These are phyloP conservation scores for Septoria linicola DNA, from an alignment of 2,329 filamentous ascomycete genomes.

Conservation along the genomic window DNA sequence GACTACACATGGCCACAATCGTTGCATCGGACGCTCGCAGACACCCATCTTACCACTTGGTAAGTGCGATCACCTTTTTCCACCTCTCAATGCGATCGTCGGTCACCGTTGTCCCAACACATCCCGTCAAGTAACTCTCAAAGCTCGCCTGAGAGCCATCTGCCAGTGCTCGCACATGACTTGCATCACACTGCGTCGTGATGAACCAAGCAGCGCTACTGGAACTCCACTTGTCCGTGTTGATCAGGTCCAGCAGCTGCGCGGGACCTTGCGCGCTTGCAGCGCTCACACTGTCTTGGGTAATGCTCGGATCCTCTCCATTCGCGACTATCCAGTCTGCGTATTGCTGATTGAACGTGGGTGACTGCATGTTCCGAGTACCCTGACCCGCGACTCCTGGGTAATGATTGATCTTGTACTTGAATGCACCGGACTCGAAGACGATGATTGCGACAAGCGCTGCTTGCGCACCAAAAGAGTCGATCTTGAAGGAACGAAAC, in stretches of 20 bases:
- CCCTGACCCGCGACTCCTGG: constrained; percentile 67
- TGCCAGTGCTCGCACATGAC: constrained; percentile 47
- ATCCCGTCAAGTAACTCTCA: constrained; percentile 53
- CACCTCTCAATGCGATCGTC: constrained; percentile 52
- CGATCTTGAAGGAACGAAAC: constrained; percentile 60
- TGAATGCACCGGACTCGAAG: constrained; percentile 66
- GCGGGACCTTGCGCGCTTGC: constrained; percentile 40
- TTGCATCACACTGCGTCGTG: constrained; percentile 52
- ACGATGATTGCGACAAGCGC: constrained; percentile 69
- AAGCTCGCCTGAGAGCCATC: constrained; percentile 53
- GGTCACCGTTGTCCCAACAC: constrained; percentile 53
- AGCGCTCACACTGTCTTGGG: constrained; percentile 10
- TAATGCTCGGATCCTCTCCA: constrained; percentile 32
- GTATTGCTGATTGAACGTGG: constrained; percentile 56
- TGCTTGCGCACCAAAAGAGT: constrained; percentile 60
- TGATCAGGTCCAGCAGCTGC: constrained; percentile 53
- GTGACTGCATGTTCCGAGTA: constrained; percentile 66
- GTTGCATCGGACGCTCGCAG: too few species aligned
- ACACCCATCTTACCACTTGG: constrained; percentile 23
- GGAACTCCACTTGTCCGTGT: constrained; percentile 52
- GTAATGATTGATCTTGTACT: constrained; percentile 68
- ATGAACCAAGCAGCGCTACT: constrained; percentile 63
- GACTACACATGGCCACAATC: too few species aligned
- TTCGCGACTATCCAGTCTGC: constrained; percentile 47
- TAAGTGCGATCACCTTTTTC: constrained; percentile 45